Percentiles rank a stretch among this genome's conserved stretches.
phyloP scores from a whole-genome alignment of 2,329 filamentous ascomycete genomes.

The Fusarium sp. region DNA sequence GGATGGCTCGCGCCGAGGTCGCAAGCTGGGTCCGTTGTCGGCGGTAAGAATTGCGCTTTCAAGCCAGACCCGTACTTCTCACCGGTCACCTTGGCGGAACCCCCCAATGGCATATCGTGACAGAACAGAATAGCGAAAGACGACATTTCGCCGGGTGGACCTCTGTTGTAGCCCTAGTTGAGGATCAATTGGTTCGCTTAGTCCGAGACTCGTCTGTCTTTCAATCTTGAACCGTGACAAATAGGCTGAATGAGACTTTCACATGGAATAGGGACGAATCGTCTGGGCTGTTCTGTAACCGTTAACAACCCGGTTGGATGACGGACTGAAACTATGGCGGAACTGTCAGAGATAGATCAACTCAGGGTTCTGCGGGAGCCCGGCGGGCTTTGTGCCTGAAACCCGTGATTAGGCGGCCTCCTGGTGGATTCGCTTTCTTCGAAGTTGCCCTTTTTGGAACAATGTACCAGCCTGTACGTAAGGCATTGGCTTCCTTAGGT shows the following conservation, averaged over 20 bases:
- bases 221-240: neutral
- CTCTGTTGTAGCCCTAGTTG: neutral
- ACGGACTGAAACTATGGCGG: neutral
- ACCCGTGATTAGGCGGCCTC: slow-evolving; percentile 14
- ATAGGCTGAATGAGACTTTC: neutral
- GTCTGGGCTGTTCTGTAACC: neutral
- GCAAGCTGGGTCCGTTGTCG: slow-evolving; percentile 37
- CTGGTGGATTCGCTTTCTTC: neutral
- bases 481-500: slow-evolving; percentile 6
- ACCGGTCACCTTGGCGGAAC: slow-evolving; percentile 19
- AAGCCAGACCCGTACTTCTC: slow-evolving; percentile 13
- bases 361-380: slow-evolving; percentile 2
- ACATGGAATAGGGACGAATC: neutral
- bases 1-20: slow-evolving; percentile 19
- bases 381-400: neutral
- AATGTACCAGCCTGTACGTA: slow-evolving; percentile 5
- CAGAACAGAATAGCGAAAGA: slow-evolving; percentile 19
- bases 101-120: slow-evolving; percentile 21
- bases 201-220: neutral
- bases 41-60: slow-evolving; percentile 26
- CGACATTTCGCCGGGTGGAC: slow-evolving; percentile 26
- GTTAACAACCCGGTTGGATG: neutral
- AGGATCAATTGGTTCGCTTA: slow-evolving; percentile 36
- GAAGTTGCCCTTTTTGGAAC: slow-evolving; percentile 8
- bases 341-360: slow-evolving; percentile 4